These are phyloP conservation scores for Fusarium sp. DNA, from an alignment of 2,329 filamentous ascomycete species.

Conservation along the genomic window DNA sequence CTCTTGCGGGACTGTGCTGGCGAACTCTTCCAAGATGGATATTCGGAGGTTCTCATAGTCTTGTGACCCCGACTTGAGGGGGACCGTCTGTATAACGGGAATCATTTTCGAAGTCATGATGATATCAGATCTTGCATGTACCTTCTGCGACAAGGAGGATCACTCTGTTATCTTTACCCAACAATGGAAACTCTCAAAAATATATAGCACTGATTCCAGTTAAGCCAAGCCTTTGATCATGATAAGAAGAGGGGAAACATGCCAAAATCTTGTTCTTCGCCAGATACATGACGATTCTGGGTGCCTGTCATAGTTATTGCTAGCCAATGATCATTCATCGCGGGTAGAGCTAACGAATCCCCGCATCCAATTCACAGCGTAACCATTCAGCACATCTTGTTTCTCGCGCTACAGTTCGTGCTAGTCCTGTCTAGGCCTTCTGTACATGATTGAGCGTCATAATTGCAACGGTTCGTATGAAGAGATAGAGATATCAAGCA, in stretches of 20 bases:
- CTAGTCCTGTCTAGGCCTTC: background rate
- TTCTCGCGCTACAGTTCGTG: background rate
- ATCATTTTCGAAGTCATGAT: slow-evolving; percentile 1
- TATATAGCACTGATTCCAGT: no score
- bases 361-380: no score
- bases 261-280: background rate
- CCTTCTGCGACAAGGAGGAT: no score
- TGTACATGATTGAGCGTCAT: background rate
- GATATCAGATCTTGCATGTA: background rate
- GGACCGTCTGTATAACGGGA: background rate
- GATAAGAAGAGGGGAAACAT: background rate
- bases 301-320: background rate
- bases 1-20: background rate
- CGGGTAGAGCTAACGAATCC: background rate
- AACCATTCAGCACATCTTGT: no score
- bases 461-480: background rate
- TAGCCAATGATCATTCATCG: background rate
- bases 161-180: no score
- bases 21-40: slow-evolving; percentile 5
- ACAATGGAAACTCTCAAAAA: no score
- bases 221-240: no score
- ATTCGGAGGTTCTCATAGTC: background rate
- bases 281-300: background rate
- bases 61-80: background rate
- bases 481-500: background rate